These are phyloP conservation scores for Cladobotryum mycophilum DNA, from an alignment of 2,329 filamentous ascomycete genomes.

Conservation along the genomic window DNA sequence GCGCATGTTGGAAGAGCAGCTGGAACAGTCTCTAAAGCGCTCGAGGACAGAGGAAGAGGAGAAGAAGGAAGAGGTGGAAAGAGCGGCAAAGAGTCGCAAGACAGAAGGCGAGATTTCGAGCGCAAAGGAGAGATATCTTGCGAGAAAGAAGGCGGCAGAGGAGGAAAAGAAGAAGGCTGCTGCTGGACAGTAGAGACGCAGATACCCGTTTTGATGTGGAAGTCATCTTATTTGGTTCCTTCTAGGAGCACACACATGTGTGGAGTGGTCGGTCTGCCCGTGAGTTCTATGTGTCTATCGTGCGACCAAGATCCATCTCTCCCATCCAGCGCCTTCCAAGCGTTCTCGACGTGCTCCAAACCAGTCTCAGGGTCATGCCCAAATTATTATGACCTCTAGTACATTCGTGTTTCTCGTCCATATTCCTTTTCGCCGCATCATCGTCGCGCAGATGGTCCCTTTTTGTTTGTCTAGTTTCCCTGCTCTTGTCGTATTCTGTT, in stretches of 20 bases:
- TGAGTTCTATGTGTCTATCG: not conserved
- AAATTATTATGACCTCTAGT: not conserved
- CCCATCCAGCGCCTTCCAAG: not conserved
- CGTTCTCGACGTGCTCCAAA: not conserved
- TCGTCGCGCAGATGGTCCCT: not conserved
- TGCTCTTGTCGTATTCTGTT: slow-evolving; percentile 55
- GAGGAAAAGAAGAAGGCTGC: slow-evolving; percentile 53
- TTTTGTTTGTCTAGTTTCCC: slow-evolving; percentile 20
- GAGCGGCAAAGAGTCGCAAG: slow-evolving; percentile 68
- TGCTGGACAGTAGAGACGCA: slow-evolving; percentile 19
- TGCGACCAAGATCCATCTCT: not conserved
- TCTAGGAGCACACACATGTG: not conserved
- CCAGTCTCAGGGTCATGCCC: not conserved
- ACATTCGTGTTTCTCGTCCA: not conserved
- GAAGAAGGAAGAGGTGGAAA: slow-evolving; percentile 56
- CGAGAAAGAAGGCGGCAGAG: slow-evolving; percentile 67
- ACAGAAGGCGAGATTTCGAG: slow-evolving; percentile 69
- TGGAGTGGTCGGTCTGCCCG: not conserved
- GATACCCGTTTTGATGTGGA: slow-evolving; percentile 22
- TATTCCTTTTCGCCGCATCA: not conserved
- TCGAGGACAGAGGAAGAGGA: slow-evolving; percentile 62
- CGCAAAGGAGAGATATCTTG: slow-evolving; percentile 73
- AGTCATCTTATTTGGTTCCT: not conserved
- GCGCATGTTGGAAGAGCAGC: slow-evolving; percentile 70
- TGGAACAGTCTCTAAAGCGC: slow-evolving; percentile 67